A percentile compares a stretch with the other conserved stretches of the same genome.
phyloP scores from a whole-genome alignment of 768 basidiomycete genomes.

The Kwoniella pini region DNA sequence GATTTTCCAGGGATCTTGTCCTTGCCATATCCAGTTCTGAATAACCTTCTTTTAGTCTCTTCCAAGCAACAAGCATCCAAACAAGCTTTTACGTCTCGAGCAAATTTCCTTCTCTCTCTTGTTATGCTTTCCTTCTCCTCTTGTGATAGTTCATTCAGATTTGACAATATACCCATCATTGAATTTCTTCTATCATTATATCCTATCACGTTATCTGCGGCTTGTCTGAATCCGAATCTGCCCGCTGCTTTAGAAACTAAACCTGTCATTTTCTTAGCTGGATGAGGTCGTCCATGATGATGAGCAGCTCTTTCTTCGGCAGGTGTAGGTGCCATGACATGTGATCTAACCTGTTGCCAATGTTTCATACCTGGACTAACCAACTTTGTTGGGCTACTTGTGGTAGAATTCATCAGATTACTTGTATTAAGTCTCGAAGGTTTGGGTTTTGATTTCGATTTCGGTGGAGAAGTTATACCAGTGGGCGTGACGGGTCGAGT shows the following conservation, averaged over 20 bases:
- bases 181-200: slow-evolving; percentile 29
- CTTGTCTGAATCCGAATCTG: slow-evolving; percentile 40
- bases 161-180: slow-evolving; percentile 15
- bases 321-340: slow-evolving; percentile 38
- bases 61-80: slow-evolving; percentile 43
- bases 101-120: slow-evolving; percentile 43
- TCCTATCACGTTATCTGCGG: slow-evolving; percentile 39
- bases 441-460: slow-evolving; percentile 32
- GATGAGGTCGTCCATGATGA: neutral
- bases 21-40: slow-evolving; percentile 11
- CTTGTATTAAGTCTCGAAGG: slow-evolving; percentile 34
- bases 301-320: slow-evolving; percentile 20
- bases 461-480: slow-evolving; percentile 8
- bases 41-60: slow-evolving; percentile 32
- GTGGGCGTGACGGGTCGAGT: slow-evolving; percentile 17
- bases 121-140: slow-evolving; percentile 44
- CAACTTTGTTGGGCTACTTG: slow-evolving; percentile 29
- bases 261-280: slow-evolving; percentile 29
- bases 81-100: slow-evolving; percentile 41
- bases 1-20: neutral
- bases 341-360: slow-evolving; percentile 46
- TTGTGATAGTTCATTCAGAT: slow-evolving; percentile 23
- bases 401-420: slow-evolving; percentile 22
- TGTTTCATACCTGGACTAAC: slow-evolving; percentile 45
- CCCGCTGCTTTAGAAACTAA: slow-evolving; percentile 45